These are phyloP conservation scores for Candida sp. DNA, from an alignment of 1,139 yeast genomes.

Conservation along the genomic window DNA sequence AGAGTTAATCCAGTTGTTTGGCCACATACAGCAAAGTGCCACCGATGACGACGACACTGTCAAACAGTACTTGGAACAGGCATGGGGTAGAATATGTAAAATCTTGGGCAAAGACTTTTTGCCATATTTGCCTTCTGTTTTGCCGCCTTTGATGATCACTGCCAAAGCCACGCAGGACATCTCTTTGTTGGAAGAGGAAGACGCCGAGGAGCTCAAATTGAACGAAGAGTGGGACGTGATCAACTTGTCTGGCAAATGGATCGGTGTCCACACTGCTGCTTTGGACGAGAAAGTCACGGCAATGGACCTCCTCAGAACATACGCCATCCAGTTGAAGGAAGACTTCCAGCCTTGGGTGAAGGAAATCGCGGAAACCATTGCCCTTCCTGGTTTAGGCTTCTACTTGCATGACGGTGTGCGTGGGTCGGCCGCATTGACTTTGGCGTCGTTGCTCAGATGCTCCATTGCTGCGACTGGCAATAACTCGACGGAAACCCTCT, in stretches of 20 bases:
- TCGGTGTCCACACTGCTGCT: constrained; percentile 93
- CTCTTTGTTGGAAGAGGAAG: constrained; percentile 86
- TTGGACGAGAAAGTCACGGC: constrained; percentile 94
- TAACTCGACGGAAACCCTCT: constrained; percentile 58
- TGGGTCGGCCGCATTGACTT: constrained; percentile 83
- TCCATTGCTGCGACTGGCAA: constrained; percentile 67
- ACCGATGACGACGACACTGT: constrained; percentile 81
- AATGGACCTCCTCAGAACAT: constrained; percentile 85
- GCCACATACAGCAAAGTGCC: constrained; percentile 67
- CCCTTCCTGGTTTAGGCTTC: constrained; percentile 88
- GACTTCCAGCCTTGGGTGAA: constrained; percentile 84
- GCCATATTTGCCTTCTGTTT: constrained; percentile 86
- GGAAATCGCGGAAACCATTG: constrained; percentile 78
- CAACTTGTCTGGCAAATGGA: constrained; percentile 87
- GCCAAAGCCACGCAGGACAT: constrained; percentile 94
- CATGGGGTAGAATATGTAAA: constrained; percentile 95
- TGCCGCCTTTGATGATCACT: constrained; percentile 84
- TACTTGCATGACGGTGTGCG: constrained; percentile 96
- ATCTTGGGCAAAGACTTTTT: constrained; percentile 85
- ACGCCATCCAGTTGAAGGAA: constrained; percentile 84
- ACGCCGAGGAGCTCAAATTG: constrained; percentile 78
- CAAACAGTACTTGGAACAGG: constrained; percentile 85
- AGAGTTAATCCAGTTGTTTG: constrained; percentile 76
- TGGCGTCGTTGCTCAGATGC: constrained; percentile 77
- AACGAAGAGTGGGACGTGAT: constrained; percentile 98